phyloP scores from a whole-genome alignment of 2,329 filamentous ascomycete genomes.

The Penicillium sclerotiorum region DNA sequence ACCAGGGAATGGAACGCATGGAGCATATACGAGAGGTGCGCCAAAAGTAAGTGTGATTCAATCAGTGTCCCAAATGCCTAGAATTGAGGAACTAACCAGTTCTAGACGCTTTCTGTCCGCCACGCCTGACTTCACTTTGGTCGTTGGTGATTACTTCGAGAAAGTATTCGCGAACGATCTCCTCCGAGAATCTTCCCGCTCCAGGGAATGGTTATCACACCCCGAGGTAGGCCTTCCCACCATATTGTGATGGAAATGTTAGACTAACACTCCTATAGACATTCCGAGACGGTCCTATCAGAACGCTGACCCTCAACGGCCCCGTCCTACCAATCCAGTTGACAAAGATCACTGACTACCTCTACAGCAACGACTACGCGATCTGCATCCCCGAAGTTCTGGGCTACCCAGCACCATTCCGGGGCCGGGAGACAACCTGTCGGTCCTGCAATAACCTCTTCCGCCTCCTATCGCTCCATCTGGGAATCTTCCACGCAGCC shows the following conservation, averaged over 20 bases:
- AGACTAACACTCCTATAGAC: neutral
- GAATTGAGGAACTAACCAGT: neutral
- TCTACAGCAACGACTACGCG: conserved; percentile 18
- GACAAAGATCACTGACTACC: conserved; percentile 9
- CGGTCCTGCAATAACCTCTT: conserved; percentile 8
- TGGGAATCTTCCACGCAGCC: conserved; percentile 13
- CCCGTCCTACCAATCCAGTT: neutral
- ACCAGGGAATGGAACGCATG: neutral
- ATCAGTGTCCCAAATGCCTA: too few relatives aligned
- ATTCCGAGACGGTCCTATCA: neutral
- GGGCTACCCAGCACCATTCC: neutral
- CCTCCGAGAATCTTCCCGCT: neutral
- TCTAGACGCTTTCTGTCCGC: neutral
- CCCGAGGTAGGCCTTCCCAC: neutral
- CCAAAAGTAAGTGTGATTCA: neutral
- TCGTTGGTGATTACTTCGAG: neutral
- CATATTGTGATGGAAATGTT: neutral
- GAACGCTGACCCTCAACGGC: neutral
- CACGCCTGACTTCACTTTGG: neutral
- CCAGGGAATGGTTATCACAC: neutral
- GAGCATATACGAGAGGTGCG: neutral
- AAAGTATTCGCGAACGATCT: neutral
- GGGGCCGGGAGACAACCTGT: conserved; percentile 2
- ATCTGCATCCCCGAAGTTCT: conserved; percentile 5
- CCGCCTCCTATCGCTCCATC: conserved; percentile 12